Base-by-base conservation (phyloP, 2,329 filamentous ascomycete genomes). In the Hypocrella siamensis region DNA sequence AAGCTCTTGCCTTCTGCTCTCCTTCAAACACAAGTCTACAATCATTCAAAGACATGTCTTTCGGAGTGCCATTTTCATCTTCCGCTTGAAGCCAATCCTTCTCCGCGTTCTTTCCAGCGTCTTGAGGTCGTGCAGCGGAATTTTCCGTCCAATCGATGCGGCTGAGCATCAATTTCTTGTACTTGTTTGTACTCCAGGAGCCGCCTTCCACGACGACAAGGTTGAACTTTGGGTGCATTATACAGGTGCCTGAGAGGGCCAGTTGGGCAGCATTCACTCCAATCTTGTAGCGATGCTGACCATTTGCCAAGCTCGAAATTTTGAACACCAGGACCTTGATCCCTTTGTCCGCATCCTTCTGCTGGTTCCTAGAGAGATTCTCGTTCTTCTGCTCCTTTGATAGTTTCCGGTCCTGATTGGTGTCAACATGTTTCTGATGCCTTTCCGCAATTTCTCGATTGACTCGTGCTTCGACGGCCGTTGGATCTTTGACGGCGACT, bases 111-210 rank as follows among this genome's bases (percentile, higher is more conserved):
- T 67, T 63, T 35, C 75, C 76, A 24, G 65, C 67, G 37, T 75
- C 65, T 31, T 65, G 66, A 26, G 73, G 59, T 25, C 66, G 65
- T 0, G 85, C 77, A 3, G 75, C 75, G 0, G 73, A 69, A 44
- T 93, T 93, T 50, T 96, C 86, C 3, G 79, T 80, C 90, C 92
- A 98, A 53, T 93, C 79, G 47, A 96, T 85, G 30, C 90, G 84
- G 43, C 88, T 78, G 27, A 92, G 64, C 82, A 98, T 86, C 19
- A 98, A 66, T 52, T 93, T 94, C 53, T 80, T 84, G 63, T 88
- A 96, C 39, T 78, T 77, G 32, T 73, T 75, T 50, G 90, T 79
- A 36, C 79, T 80, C 58, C 90, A 78, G 37, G 75, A 65, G 25
- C 90, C 90, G 21, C 88, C 90, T 53, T 98, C 92, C 2, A 93